phyloP scores from a whole-genome alignment of 73 alveolate species.

The Symbiodinium natans region DNA sequence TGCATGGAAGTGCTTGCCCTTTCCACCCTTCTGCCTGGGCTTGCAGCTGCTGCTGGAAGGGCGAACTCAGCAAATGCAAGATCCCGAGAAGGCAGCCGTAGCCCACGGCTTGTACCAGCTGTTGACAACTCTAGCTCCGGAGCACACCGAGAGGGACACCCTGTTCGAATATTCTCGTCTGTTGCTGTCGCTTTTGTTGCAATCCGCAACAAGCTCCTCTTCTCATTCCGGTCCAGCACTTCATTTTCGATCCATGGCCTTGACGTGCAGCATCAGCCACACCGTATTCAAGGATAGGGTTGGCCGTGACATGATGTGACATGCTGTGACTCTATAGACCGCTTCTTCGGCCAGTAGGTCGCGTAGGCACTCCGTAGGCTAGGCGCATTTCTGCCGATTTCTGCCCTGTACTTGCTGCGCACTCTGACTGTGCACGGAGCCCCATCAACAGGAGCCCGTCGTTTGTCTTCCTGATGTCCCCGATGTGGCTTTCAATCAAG shows the following conservation, averaged over 20 bases:
- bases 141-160: background rate
- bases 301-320: no score
- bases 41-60: conserved; percentile 5
- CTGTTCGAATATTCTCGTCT: background rate
- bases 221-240: no score
- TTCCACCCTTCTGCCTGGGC: conserved; percentile 25
- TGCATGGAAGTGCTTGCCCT: background rate
- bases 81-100: conserved; percentile 36
- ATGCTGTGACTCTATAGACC: no score
- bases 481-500: background rate
- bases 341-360: no score
- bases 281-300: background rate
- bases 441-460: background rate
- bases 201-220: background rate
- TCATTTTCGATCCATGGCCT: background rate
- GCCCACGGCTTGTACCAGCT: conserved; percentile 10
- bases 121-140: background rate
- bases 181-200: background rate
- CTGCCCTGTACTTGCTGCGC: background rate
- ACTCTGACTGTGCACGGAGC: background rate
- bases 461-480: background rate
- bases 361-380: no score
- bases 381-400: no score
- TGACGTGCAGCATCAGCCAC: background rate
- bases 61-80: background rate